Percentiles rank a stretch among this genome's conserved stretches.
Evolutionary conservation across 2,329 filamentous ascomycete species (phyloP).

Genomic region (Rutstroemia sp.): DNA sequence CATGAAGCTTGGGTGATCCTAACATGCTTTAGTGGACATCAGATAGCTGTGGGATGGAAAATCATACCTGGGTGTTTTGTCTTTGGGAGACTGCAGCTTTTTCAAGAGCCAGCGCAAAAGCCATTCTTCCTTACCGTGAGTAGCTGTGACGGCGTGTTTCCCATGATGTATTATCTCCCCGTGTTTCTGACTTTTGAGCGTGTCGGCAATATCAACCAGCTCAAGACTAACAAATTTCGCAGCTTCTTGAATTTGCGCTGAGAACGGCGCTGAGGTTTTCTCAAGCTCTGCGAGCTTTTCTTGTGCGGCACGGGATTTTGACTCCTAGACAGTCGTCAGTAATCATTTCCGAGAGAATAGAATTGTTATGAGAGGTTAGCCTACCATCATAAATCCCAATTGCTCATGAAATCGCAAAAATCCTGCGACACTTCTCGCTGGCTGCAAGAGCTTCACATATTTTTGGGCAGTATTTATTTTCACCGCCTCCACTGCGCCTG

Average conservation of each 20-base stretch:
- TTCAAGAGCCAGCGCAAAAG: conserved; percentile 59
- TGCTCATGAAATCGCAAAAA: background rate
- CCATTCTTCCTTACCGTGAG: conserved; percentile 51
- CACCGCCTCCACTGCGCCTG: background rate
- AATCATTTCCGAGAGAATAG: background rate
- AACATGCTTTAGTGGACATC: background rate
- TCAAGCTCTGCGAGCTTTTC: conserved; percentile 28
- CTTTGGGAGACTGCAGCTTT: conserved; percentile 40
- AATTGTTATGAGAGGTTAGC: background rate
- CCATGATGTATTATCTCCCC: conserved; percentile 2
- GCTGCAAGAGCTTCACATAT: too few species aligned
- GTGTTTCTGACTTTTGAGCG: background rate
- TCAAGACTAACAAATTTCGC: conserved; percentile 27
- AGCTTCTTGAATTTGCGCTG: conserved; percentile 30
- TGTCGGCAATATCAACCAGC: conserved; percentile 17
- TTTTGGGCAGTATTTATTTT: background rate
- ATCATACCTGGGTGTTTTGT: conserved; percentile 25
- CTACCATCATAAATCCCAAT: background rate
- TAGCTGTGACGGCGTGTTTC: conserved; percentile 9
- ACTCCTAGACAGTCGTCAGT: conserved; percentile 15
- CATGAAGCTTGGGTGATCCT: conserved; percentile 36
- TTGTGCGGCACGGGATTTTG: conserved; percentile 26
- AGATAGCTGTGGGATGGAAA: background rate
- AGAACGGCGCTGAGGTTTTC: conserved; percentile 29
- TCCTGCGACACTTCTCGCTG: too few species aligned